phyloP scores from a whole-genome alignment of 331 rosid species.

The Quercus tomentella region DNA sequence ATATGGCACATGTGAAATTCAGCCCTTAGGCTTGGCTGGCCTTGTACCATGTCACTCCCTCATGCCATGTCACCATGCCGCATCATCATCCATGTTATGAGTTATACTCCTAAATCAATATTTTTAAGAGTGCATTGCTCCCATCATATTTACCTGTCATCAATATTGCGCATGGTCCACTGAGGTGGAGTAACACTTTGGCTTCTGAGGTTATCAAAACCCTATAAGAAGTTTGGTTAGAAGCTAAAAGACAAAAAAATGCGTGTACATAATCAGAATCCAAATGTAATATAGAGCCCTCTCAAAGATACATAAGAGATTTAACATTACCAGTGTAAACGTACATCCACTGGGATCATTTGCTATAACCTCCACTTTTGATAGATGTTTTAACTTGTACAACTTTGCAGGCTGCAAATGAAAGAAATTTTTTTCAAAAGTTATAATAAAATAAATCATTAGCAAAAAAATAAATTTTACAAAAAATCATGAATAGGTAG shows the following conservation, averaged over 20 bases:
- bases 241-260: not conserved
- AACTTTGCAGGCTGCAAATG: slow-evolving; percentile 80
- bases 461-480: slow-evolving; percentile 7
- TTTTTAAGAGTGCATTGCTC: slow-evolving; percentile 14
- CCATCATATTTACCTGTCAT: slow-evolving; percentile 67
- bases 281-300: slow-evolving; percentile 5
- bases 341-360: slow-evolving; percentile 91
- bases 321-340: slow-evolving; percentile 77
- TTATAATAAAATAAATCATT: not conserved
- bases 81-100: no score
- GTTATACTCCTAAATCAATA: no score
- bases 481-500: not conserved
- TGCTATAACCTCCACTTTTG: slow-evolving; percentile 84
- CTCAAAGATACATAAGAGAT: slow-evolving; percentile 4
- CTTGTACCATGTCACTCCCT: no score
- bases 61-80: no score
- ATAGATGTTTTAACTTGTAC: slow-evolving; percentile 93
- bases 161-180: slow-evolving; percentile 96
- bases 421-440: slow-evolving; percentile 14
- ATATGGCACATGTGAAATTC: no score
- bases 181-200: slow-evolving; percentile 91
- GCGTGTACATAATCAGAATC: not conserved
- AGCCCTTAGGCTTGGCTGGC: no score
- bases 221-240: slow-evolving; percentile 48
- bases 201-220: slow-evolving; percentile 90